A percentile compares a stretch with the other conserved stretches of the same genome.
Conservation (phyloP, 352 stramenopile species). For the Pythium vanterpoolii region DNA sequence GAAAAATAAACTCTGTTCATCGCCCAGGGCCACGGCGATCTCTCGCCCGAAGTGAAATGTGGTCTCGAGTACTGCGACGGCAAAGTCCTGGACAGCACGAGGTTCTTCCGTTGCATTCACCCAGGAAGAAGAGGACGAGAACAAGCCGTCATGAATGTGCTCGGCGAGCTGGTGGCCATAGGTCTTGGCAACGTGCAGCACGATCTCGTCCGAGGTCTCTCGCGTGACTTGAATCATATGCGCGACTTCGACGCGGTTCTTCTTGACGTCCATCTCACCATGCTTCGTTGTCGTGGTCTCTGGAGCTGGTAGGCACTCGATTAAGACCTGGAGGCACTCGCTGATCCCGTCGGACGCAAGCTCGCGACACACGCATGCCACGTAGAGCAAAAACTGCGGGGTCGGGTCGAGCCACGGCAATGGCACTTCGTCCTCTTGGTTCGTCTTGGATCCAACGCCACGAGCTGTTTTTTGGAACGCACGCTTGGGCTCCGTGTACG, state of each 20-base stretch:
- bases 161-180: slow-evolving; percentile 60
- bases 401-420: slow-evolving; percentile 60
- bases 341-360: slow-evolving; percentile 60
- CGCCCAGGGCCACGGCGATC: slow-evolving; percentile 53
- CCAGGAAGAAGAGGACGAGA: slow-evolving; percentile 43
- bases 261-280: slow-evolving; percentile 11
- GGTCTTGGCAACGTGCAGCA: slow-evolving; percentile 56
- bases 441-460: background rate
- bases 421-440: slow-evolving; percentile 31
- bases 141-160: slow-evolving; percentile 37
- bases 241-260: slow-evolving; percentile 43
- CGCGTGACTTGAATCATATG: slow-evolving; percentile 78
- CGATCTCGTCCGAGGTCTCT: slow-evolving; percentile 50
- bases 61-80: slow-evolving; percentile 50
- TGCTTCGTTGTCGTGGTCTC: background rate
- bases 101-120: slow-evolving; percentile 59
- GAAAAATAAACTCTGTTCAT: slow-evolving; percentile 55
- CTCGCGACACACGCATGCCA: slow-evolving; percentile 67
- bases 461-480: slow-evolving; percentile 36
- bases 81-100: slow-evolving; percentile 64
- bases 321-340: slow-evolving; percentile 65
- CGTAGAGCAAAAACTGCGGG: slow-evolving; percentile 66
- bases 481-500: slow-evolving; percentile 70
- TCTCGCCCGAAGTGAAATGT: slow-evolving; percentile 59
- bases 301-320: slow-evolving; percentile 56